phyloP scores from a whole-genome alignment of 352 stramenopile genomes.

The Chrysophaeum taylorii region DNA sequence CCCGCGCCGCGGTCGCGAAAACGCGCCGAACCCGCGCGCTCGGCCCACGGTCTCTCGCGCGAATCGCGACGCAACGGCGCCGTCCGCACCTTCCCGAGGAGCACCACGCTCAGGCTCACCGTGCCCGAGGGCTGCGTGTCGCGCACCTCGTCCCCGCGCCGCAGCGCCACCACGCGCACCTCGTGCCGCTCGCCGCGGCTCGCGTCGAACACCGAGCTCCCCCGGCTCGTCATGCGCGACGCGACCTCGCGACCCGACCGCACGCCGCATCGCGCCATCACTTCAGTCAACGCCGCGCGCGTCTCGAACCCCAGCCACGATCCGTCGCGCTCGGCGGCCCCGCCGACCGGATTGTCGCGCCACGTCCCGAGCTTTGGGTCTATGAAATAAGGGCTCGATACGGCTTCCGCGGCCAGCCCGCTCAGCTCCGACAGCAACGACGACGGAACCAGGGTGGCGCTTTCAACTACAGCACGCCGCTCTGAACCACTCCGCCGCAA shows the following conservation, averaged over 20 bases:
- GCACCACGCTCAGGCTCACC: neutral
- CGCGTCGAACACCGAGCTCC: neutral
- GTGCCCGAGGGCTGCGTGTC: neutral
- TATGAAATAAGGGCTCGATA: neutral
- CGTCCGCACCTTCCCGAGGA: neutral
- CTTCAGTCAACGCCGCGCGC: neutral
- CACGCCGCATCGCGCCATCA: neutral
- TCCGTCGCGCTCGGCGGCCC: conserved; percentile 5
- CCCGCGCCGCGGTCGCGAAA: neutral
- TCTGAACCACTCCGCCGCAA: too few species aligned
- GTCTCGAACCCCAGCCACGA: neutral
- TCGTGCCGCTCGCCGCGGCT: neutral
- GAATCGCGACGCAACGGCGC: neutral
- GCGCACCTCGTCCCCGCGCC: neutral
- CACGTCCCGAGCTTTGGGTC: neutral
- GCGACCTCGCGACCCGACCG: neutral
- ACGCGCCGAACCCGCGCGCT: neutral
- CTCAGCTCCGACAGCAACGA: neutral
- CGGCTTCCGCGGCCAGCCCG: neutral
- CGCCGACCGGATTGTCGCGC: neutral
- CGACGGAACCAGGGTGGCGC: too few species aligned
- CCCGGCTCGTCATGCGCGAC: neutral
- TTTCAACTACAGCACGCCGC: too few species aligned
- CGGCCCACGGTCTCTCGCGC: neutral
- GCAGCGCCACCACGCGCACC: neutral